phyloP scores from a whole-genome alignment of 1,284 basidiomycete genomes.

The Mycosarcoma mackinlayi region DNA sequence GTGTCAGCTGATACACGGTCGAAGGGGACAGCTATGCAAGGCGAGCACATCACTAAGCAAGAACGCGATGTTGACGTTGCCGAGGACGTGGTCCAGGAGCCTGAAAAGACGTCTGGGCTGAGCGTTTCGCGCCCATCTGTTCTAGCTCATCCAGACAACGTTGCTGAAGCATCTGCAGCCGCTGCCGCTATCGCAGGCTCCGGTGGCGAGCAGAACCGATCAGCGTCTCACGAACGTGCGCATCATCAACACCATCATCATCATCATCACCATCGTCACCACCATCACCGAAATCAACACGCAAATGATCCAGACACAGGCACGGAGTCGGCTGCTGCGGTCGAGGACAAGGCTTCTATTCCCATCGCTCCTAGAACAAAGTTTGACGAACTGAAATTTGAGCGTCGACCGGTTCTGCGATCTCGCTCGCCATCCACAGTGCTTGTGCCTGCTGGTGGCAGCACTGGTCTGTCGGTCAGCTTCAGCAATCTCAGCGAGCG shows the following conservation, averaged over 20 bases:
- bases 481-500: slow-evolving; percentile 40
- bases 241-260: slow-evolving; percentile 31
- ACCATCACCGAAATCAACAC: slow-evolving; percentile 27
- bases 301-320: neutral
- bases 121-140: slow-evolving; percentile 23
- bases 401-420: slow-evolving; percentile 54
- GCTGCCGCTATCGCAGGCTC: slow-evolving; percentile 25
- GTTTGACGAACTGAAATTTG: slow-evolving; percentile 50
- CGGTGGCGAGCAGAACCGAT: neutral
- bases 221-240: neutral
- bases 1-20: slow-evolving; percentile 20
- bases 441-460: slow-evolving; percentile 3
- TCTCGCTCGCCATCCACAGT: slow-evolving; percentile 53
- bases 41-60: too few species aligned
- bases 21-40: too few species aligned
- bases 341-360: slow-evolving; percentile 8
- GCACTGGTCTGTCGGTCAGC: slow-evolving; percentile 41
- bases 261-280: slow-evolving; percentile 19
- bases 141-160: slow-evolving; percentile 25
- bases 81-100: neutral
- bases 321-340: neutral
- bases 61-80: neutral
- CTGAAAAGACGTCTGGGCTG: slow-evolving; percentile 11
- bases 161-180: slow-evolving; percentile 19
- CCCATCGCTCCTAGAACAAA: slow-evolving; percentile 11